Conservation (phyloP, 192 early-diverging fungal genomes). For the Rhizophagus prolifer region DNA sequence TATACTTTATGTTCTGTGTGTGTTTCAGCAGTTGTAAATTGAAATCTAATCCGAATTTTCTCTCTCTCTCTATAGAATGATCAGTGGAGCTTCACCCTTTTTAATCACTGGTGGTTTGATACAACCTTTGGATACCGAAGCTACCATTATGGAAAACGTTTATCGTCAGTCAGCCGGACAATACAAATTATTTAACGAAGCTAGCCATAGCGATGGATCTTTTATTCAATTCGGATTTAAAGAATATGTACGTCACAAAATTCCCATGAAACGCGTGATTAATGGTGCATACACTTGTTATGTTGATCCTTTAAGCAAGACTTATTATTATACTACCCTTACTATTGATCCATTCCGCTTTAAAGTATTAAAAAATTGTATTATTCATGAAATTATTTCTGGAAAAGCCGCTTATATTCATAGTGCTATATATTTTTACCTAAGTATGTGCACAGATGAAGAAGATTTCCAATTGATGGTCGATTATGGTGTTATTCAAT, state of each 20-base stretch:
- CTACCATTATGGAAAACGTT: conserved; percentile 7
- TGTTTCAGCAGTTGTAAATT: neutral
- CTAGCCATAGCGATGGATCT: neutral
- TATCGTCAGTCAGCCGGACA: conserved; percentile 20
- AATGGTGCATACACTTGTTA: conserved; percentile 16
- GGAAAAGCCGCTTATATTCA: conserved; percentile 20
- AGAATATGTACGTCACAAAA: conserved; percentile 17
- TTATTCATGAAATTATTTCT: conserved; percentile 14
- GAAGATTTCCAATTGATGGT: conserved; percentile 19
- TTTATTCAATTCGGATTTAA: conserved; percentile 19
- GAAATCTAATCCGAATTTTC: neutral
- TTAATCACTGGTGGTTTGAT: conserved; percentile 1
- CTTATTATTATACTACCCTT: conserved; percentile 19
- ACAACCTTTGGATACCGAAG: conserved; percentile 2
- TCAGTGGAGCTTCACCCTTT: conserved; percentile 1
- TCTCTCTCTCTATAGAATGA: neutral
- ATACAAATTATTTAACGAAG: conserved; percentile 4
- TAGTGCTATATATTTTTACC: neutral
- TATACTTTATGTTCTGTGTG: neutral
- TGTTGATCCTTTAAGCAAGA: neutral
- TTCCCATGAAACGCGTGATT: conserved; percentile 14
- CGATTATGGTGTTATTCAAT: conserved; percentile 21
- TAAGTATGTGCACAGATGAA: conserved; percentile 23
- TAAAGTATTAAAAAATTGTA: conserved; percentile 14
- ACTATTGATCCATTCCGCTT: neutral